These are phyloP conservation scores for Emydomyces testavorans DNA, from an alignment of 2,329 filamentous ascomycete genomes.

Conservation along the genomic window DNA sequence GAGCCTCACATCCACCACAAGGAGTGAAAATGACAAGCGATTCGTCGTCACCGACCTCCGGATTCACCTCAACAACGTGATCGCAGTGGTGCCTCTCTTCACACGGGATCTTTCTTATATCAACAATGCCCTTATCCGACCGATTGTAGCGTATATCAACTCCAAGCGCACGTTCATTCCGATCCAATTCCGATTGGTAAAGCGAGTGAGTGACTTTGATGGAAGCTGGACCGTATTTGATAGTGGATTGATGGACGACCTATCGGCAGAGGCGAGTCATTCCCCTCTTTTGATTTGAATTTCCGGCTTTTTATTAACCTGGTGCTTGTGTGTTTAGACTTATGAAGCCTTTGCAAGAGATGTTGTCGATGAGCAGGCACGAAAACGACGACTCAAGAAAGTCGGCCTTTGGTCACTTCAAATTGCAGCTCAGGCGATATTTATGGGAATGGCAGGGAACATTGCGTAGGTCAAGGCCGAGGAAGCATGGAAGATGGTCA, in stretches of 20 bases:
- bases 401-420: conserved; percentile 94
- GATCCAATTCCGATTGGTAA: conserved; percentile 87
- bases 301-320: conserved; percentile 13
- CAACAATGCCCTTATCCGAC: conserved; percentile 86
- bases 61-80: conserved; percentile 90
- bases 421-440: conserved; percentile 81
- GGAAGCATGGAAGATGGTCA: not conserved
- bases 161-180: conserved; percentile 90
- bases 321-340: conserved; percentile 40
- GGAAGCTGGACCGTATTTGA: conserved; percentile 93
- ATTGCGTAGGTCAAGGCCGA: conserved; percentile 10
- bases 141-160: conserved; percentile 98
- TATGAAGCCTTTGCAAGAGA: conserved; percentile 90
- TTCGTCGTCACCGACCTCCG: conserved; percentile 89
- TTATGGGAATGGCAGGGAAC: conserved; percentile 83
- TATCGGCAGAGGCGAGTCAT: conserved; percentile 60
- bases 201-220: conserved; percentile 78
- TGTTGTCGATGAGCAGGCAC: conserved; percentile 77
- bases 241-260: conserved; percentile 83
- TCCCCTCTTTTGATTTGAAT: not conserved
- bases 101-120: conserved; percentile 86
- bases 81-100: conserved; percentile 85
- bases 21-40: conserved; percentile 49
- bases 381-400: conserved; percentile 79
- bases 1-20: not conserved